A percentile compares a stretch with the other conserved stretches of the same genome.
Evolutionary conservation across 768 basidiomycete genomes (phyloP).

Genomic region (Glaciozyma antarctica): DNA sequence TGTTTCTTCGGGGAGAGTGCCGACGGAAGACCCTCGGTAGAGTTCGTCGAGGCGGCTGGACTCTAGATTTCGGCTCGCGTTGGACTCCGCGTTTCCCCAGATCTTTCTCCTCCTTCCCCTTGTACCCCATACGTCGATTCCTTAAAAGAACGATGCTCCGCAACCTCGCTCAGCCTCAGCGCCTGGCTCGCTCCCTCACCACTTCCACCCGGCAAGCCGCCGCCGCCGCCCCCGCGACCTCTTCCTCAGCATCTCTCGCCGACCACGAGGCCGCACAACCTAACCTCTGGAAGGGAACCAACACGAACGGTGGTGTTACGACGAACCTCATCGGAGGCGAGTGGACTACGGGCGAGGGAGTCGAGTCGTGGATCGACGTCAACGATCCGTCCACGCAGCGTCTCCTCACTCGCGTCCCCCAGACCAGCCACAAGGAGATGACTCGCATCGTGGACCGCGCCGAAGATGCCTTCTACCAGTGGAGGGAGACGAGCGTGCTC

Average conservation of each 20-base stretch:
- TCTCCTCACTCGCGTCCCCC: constrained; percentile 75
- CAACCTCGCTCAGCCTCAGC: too few relatives aligned
- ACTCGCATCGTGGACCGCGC: constrained; percentile 73
- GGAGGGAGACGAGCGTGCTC: constrained; percentile 76
- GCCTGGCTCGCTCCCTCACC: background rate
- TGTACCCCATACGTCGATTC: too few relatives aligned
- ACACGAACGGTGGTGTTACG: background rate
- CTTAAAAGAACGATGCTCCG: too few relatives aligned
- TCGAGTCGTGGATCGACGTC: constrained; percentile 8
- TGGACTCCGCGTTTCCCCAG: too few relatives aligned
- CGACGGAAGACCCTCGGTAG: too few relatives aligned
- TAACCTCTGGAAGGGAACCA: constrained; percentile 3
- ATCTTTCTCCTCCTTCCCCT: too few relatives aligned
- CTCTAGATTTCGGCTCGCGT: too few relatives aligned
- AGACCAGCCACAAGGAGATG: constrained; percentile 74
- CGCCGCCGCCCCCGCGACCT: too few relatives aligned
- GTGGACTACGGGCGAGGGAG: constrained; percentile 7
- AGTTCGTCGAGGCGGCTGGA: too few relatives aligned
- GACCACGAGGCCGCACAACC: background rate
- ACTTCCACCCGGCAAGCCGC: background rate
- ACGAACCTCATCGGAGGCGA: constrained; percentile 10
- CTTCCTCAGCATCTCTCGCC: background rate
- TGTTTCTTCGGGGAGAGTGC: too few relatives aligned
- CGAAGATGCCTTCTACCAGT: constrained; percentile 72
- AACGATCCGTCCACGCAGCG: constrained; percentile 39